Percentiles rank a stretch among this genome's conserved stretches.
Conservation (phyloP, 768 basidiomycete species). For the Pleurotus cornucopiae region DNA sequence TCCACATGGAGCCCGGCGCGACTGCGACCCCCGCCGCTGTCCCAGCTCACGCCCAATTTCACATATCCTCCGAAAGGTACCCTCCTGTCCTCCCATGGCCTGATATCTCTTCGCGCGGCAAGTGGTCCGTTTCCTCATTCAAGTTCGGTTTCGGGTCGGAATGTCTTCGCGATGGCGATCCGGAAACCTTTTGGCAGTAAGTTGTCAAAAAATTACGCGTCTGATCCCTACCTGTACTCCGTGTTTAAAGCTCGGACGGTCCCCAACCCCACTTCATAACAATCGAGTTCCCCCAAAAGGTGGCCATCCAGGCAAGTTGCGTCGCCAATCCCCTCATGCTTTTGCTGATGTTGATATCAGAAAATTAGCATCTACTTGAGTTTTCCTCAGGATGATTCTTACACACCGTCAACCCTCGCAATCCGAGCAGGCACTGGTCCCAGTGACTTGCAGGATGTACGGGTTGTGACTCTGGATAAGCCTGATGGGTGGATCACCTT, state of each 20-base stretch:
- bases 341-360: conserved; percentile 30
- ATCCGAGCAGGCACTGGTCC: conserved; percentile 90
- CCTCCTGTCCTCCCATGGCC: conserved; percentile 65
- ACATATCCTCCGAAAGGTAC: conserved; percentile 16
- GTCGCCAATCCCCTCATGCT: not conserved
- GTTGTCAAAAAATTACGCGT: conserved; percentile 23
- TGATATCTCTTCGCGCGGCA: conserved; percentile 83
- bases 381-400: conserved; percentile 87
- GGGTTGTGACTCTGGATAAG: conserved; percentile 79
- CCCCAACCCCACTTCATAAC: conserved; percentile 97
- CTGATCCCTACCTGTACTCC: not conserved
- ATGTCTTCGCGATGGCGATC: conserved; percentile 82
- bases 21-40: not conserved
- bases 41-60: not conserved
- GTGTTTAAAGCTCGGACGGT: conserved; percentile 69
- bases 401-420: conserved; percentile 88
- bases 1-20: not conserved
- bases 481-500: conserved; percentile 95
- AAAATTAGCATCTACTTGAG: conserved; percentile 85
- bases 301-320: conserved; percentile 71
- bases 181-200: conserved; percentile 98
- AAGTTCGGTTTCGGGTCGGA: conserved; percentile 97
- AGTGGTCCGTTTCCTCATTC: conserved; percentile 94
- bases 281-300: conserved; percentile 86
- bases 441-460: conserved; percentile 90